A percentile compares a stretch with the other conserved stretches of the same genome.
These are phyloP conservation scores for Cyberlindnera euphorbiiphila DNA, from an alignment of 805 yeast genomes.

Conservation along the genomic window DNA sequence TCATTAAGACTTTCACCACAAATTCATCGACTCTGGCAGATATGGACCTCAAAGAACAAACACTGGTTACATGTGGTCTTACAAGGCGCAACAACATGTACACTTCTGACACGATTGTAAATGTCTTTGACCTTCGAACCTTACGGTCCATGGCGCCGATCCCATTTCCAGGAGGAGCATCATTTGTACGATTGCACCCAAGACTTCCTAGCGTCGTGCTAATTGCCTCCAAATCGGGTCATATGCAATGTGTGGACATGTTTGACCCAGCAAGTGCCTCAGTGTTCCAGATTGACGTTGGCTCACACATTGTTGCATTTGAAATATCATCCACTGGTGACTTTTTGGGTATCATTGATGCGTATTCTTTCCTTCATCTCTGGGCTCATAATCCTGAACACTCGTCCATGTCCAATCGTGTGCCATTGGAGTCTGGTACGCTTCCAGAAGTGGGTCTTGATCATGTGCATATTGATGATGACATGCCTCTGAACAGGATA, in stretches of 20 bases:
- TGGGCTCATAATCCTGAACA: constrained; percentile 57
- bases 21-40: constrained; percentile 62
- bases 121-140: constrained; percentile 73
- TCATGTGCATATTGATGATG: constrained; percentile 35
- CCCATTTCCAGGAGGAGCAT: constrained; percentile 87
- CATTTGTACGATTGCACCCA: constrained; percentile 81
- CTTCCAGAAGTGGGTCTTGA: constrained; percentile 33
- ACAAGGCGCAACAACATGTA: constrained; percentile 57
- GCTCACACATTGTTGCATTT: constrained; percentile 31
- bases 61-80: constrained; percentile 77
- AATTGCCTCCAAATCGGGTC: constrained; percentile 73
- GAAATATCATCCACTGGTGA: constrained; percentile 61
- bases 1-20: constrained; percentile 52
- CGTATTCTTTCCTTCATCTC: constrained; percentile 38
- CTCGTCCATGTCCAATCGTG: constrained; percentile 38
- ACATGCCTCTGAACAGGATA: constrained; percentile 60
- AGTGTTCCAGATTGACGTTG: constrained; percentile 63
- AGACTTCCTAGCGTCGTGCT: constrained; percentile 73
- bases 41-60: constrained; percentile 60
- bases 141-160: constrained; percentile 73
- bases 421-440: constrained; percentile 56
- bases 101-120: constrained; percentile 74
- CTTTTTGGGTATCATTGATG: constrained; percentile 65
- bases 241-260: constrained; percentile 80
- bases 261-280: constrained; percentile 68